Evolutionary conservation across 805 yeast genomes (phyloP), one percentile per base, ranked within the genome.

Genomic region (Blastobotrys americana): DNA sequence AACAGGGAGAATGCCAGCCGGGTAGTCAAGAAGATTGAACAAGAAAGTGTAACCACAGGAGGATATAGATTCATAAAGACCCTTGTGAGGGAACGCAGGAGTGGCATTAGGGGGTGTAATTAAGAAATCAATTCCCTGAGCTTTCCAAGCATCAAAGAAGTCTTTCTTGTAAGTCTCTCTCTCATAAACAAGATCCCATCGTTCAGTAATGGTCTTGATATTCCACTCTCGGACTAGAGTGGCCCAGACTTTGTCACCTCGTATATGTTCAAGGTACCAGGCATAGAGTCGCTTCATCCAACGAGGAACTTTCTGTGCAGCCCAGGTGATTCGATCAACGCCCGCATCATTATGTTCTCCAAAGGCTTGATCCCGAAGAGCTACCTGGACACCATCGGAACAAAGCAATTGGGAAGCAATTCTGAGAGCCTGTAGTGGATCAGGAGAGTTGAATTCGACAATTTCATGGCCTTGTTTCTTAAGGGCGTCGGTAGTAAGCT

Each of bases 1-100:
- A 3, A 79, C 78, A 0, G 86, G 87, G 27, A 81, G 53, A 1
- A 72, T 71, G 37, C 78, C 79, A 43, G 74, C 73, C 9, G 79
- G 61, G 54, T 76, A 77, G 55, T 79, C 84, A 17, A 78, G 57
- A 6, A 74, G 66, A 57, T 78, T 78, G 57, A 73, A 68, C 55
- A 69, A 63, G 20, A 75, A 68, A 2, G 86, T 79, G 60, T 82
- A 82, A 4, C 73, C 73, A 46, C 66, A 62, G 10, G 70, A 61
- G 23, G 65, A 56, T 46, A 65, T 60, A n/a, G 65, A 52, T 37
- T 66, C 57, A 42, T 60, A 58, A 17, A 57, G 54, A 35, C 61
- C 67, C 41, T 60, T 45, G 49, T 63, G 65, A 13, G 71, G 72
- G 42, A 68, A 47, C 2, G 73, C 72, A 8, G 72, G 72, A 4